Conservation (phyloP, 2,329 filamentous ascomycete species). For the Pleomassaria siparia region DNA sequence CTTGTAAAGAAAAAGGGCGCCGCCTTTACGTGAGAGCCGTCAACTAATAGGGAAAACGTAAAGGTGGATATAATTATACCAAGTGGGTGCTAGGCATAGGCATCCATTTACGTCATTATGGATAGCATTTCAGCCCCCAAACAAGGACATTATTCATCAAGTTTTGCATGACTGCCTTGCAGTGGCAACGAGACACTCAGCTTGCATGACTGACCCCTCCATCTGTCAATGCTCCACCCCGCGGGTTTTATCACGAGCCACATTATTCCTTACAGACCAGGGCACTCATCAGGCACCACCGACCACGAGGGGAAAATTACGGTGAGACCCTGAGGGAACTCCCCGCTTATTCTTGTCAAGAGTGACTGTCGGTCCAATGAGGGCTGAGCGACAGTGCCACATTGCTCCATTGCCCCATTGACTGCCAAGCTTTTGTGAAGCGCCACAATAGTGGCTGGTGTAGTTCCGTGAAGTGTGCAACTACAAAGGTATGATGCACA, state of each 20-base stretch:
- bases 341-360: constrained; percentile 10
- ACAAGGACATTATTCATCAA: not conserved
- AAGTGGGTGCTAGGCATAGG: not conserved
- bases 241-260: constrained; percentile 10
- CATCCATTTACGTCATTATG: not conserved
- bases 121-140: constrained; percentile 1
- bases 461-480: not conserved
- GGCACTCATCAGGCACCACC: constrained; percentile 9
- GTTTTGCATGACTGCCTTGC: constrained; percentile 14
- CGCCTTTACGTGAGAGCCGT: not conserved
- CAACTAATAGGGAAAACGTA: no score
- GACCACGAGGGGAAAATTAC: constrained; percentile 12
- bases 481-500: constrained; percentile 4
- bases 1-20: not conserved
- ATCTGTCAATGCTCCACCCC: constrained; percentile 4
- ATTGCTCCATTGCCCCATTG: no score
- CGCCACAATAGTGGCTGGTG: constrained; percentile 8
- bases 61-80: not conserved
- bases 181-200: constrained; percentile 17
- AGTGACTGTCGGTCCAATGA: constrained; percentile 8
- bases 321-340: no score
- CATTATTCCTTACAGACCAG: not conserved
- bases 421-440: constrained; percentile 12
- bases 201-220: constrained; percentile 18
- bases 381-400: constrained; percentile 10